phyloP scores from a whole-genome alignment of 2,329 filamentous ascomycete species.

The Phaeoacremonium minimum region DNA sequence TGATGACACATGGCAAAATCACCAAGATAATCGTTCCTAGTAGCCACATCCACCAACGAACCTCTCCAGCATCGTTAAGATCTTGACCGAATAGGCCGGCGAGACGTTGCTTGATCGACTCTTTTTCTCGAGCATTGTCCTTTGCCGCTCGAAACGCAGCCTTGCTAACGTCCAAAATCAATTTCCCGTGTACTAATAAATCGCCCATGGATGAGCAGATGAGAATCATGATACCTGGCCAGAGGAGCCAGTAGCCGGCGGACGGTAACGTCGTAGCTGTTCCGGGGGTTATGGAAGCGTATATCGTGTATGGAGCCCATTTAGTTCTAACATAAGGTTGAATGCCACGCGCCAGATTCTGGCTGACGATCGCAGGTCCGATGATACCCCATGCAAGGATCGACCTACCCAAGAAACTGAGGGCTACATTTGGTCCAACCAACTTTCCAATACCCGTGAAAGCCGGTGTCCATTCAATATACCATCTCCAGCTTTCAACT shows the following conservation, averaged over 20 bases:
- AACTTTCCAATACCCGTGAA: slow-evolving; percentile 58
- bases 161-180: slow-evolving; percentile 32
- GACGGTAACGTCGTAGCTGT: slow-evolving; percentile 22
- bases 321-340: slow-evolving; percentile 27
- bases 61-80: slow-evolving; percentile 40
- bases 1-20: slow-evolving; percentile 45
- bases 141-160: slow-evolving; percentile 37
- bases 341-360: slow-evolving; percentile 39
- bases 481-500: slow-evolving; percentile 56
- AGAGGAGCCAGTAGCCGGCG: slow-evolving; percentile 35
- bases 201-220: slow-evolving; percentile 33
- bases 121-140: slow-evolving; percentile 25
- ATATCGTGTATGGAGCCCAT: slow-evolving; percentile 35
- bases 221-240: slow-evolving; percentile 37
- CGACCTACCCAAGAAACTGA: slow-evolving; percentile 49
- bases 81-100: slow-evolving; percentile 35
- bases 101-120: slow-evolving; percentile 10
- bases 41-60: slow-evolving; percentile 49
- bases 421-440: slow-evolving; percentile 54
- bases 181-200: slow-evolving; percentile 31
- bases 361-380: slow-evolving; percentile 50
- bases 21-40: slow-evolving; percentile 43
- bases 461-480: slow-evolving; percentile 52
- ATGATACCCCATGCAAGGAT: slow-evolving; percentile 54
- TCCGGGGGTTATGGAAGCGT: slow-evolving; percentile 24